These are phyloP conservation scores for Daldinia bambusicola DNA, from an alignment of 495 filamentous ascomycete genomes.

Conservation along the genomic window DNA sequence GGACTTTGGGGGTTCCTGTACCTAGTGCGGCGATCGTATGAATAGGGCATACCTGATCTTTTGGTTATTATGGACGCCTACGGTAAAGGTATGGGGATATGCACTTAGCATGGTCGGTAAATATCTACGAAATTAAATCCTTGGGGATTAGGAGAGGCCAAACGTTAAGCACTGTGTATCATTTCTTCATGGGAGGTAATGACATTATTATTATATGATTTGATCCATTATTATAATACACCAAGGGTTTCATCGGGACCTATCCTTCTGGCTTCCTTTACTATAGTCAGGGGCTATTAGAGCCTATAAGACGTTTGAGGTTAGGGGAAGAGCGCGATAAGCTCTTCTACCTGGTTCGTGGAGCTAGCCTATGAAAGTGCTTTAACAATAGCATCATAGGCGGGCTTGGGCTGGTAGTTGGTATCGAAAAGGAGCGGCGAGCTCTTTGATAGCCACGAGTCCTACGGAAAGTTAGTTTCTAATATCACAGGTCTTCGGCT, in stretches of 20 bases:
- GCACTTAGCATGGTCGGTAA: slow-evolving; percentile 36
- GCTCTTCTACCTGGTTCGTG: neutral
- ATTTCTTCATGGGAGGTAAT: no score
- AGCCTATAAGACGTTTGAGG: neutral
- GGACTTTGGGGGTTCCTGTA: no score
- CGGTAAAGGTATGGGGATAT: slow-evolving; percentile 57
- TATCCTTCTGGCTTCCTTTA: neutral
- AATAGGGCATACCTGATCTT: slow-evolving; percentile 31
- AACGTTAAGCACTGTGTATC: no score
- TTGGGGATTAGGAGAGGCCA: no score
- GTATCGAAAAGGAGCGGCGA: neutral
- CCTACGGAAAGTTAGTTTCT: neutral
- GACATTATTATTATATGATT: neutral
- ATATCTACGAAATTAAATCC: no score
- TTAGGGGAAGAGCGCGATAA: neutral
- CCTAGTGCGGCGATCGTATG: no score
- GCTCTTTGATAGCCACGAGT: slow-evolving; percentile 2
- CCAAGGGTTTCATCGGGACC: neutral
- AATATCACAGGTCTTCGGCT: neutral
- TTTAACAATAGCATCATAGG: neutral
- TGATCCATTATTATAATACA: neutral
- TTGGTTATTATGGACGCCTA: slow-evolving; percentile 60
- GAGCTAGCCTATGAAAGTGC: neutral
- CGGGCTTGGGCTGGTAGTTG: neutral
- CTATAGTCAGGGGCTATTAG: neutral